Percentiles rank a stretch among this genome's conserved stretches.
phyloP scores from a whole-genome alignment of 148 eudicot species.

The Rhododendron kiyosumense region DNA sequence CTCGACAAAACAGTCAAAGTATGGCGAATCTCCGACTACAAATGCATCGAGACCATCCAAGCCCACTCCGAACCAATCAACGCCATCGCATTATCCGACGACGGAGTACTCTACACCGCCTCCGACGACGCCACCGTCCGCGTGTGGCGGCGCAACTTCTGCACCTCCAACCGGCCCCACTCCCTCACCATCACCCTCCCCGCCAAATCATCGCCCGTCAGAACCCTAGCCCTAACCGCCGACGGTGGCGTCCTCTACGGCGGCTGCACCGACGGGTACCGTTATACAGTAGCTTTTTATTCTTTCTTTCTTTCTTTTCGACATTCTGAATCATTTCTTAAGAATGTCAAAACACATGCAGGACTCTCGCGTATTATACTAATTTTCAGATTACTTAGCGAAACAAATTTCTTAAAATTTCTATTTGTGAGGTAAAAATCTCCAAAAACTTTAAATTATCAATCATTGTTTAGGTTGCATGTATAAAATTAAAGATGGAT shows the following conservation, averaged over 20 bases:
- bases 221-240: constrained; percentile 19
- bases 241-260: constrained; percentile 33
- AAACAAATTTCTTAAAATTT: no score
- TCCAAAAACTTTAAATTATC: no score
- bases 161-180: constrained; percentile 28
- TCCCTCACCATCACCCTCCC: constrained; percentile 39
- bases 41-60: constrained; percentile 44
- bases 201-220: constrained; percentile 34
- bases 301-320: no score
- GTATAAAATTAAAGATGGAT: no score
- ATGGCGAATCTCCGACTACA: constrained; percentile 37
- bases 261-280: constrained; percentile 35
- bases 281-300: no score
- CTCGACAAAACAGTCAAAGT: constrained; percentile 39
- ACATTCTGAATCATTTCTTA: not conserved
- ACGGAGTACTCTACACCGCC: constrained; percentile 41
- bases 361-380: no score
- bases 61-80: constrained; percentile 36
- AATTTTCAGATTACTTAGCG: no score
- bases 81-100: constrained; percentile 32
- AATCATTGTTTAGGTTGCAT: no score
- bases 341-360: no score
- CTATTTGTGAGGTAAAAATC: no score
- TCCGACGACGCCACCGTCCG: constrained; percentile 42
- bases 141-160: constrained; percentile 40